phyloP scores from a whole-genome alignment of 768 basidiomycete species.

The Lentinula lateritia region DNA sequence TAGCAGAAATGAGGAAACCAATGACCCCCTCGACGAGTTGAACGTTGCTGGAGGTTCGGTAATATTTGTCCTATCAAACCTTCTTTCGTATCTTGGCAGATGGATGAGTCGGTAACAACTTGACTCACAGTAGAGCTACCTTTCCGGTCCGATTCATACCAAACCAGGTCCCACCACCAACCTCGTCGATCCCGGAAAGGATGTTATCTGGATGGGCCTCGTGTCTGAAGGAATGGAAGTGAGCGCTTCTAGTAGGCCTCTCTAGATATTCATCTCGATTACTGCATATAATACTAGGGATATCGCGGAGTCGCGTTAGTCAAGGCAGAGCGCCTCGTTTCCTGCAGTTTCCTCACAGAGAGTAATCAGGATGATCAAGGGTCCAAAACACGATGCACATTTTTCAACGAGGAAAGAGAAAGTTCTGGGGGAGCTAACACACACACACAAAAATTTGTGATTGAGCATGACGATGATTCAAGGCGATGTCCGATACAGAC shows the following conservation, averaged over 20 bases:
- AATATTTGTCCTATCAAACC: constrained; percentile 68
- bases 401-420: constrained; percentile 1
- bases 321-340: constrained; percentile 6
- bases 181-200: constrained; percentile 70
- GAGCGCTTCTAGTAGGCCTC: constrained; percentile 60
- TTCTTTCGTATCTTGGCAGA: constrained; percentile 4
- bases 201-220: constrained; percentile 26
- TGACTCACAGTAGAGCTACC: constrained; percentile 65
- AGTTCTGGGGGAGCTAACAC: background rate
- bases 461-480: background rate
- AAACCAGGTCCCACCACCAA: constrained; percentile 80
- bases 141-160: constrained; percentile 63
- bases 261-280: constrained; percentile 74
- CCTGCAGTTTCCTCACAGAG: constrained; percentile 50
- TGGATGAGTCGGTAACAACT: constrained; percentile 6
- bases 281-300: constrained; percentile 57
- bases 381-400: constrained; percentile 85
- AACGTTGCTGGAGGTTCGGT: constrained; percentile 54
- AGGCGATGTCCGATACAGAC: background rate
- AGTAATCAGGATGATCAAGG: constrained; percentile 69
- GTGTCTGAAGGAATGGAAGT: constrained; percentile 61
- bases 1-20: constrained; percentile 64
- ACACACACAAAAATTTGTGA: background rate
- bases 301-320: constrained; percentile 5
- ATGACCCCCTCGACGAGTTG: constrained; percentile 59